phyloP scores from a whole-genome alignment of 1,139 yeast genomes.

The Kodamaea arcana region DNA sequence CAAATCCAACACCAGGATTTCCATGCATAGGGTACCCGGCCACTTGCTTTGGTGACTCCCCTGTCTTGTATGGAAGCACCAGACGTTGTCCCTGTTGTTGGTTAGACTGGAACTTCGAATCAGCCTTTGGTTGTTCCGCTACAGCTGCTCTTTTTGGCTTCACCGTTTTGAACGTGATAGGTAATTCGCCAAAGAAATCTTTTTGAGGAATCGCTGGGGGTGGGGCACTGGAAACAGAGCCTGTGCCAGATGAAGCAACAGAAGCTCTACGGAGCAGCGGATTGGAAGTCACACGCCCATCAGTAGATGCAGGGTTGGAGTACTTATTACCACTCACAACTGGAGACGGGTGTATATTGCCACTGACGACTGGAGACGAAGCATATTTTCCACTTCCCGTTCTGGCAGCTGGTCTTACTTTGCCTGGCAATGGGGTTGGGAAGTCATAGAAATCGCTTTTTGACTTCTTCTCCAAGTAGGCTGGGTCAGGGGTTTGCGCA shows the following conservation, averaged over 20 bases:
- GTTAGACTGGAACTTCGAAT: conserved; percentile 6
- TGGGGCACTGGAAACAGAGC: neutral
- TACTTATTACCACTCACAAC: too few relatives aligned
- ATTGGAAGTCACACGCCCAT: neutral
- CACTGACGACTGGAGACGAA: conserved; percentile 5
- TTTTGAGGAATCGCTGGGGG: conserved; percentile 8
- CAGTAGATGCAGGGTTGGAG: neutral
- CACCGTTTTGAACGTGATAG: conserved; percentile 22
- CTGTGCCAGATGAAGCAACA: too few relatives aligned
- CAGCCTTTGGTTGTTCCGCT: conserved; percentile 14
- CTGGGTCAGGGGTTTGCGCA: neutral
- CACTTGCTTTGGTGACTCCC: too few relatives aligned
- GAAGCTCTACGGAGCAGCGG: neutral
- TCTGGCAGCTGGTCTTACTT: conserved; percentile 33
- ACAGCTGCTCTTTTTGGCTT: conserved; percentile 32
- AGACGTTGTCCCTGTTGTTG: conserved; percentile 1
- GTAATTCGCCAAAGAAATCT: conserved; percentile 54
- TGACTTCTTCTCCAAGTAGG: conserved; percentile 33
- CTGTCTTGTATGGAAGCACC: too few relatives aligned
- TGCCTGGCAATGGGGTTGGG: conserved; percentile 55
- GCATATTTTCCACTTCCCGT: conserved; percentile 18
- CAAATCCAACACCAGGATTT: too few relatives aligned
- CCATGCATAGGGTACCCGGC: too few relatives aligned
- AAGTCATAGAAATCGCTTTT: conserved; percentile 78
- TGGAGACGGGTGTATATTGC: too few relatives aligned